These are phyloP conservation scores for Phytophthora crassamura DNA, from an alignment of 352 stramenopile species.

Conservation along the genomic window DNA sequence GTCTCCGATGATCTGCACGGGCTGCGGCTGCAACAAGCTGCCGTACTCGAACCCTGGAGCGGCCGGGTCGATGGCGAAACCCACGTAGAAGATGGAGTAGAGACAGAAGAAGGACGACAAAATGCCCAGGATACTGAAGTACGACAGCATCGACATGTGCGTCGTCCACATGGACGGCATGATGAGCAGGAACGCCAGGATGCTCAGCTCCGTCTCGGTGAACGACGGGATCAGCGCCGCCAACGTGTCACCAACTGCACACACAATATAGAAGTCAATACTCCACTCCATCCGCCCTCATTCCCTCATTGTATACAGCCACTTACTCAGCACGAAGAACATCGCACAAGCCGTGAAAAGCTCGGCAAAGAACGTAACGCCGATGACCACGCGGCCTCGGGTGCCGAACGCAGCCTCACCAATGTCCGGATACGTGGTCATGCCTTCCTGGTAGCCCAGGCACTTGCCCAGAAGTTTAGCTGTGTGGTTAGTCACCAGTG, in stretches of 20 bases:
- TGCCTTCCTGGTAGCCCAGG: slow-evolving; percentile 82
- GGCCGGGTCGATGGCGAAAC: slow-evolving; percentile 57
- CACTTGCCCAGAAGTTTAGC: slow-evolving; percentile 85
- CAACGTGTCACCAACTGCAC: slow-evolving; percentile 76
- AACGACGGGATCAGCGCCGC: slow-evolving; percentile 74
- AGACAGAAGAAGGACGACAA: slow-evolving; percentile 87
- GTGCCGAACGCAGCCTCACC: slow-evolving; percentile 84
- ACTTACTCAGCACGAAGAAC: slow-evolving; percentile 83
- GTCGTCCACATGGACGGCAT: slow-evolving; percentile 86
- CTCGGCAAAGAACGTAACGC: slow-evolving; percentile 83
- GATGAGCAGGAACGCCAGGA: slow-evolving; percentile 76
- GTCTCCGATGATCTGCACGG: slow-evolving; percentile 67
- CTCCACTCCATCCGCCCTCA: not conserved
- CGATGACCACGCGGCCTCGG: slow-evolving; percentile 71
- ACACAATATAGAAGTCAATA: slow-evolving; percentile 5
- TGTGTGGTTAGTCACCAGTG: slow-evolving; percentile 87
- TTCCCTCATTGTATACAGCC: not conserved
- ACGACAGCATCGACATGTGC: slow-evolving; percentile 83
- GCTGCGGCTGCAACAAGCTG: slow-evolving; percentile 71
- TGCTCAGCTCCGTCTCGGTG: slow-evolving; percentile 59
- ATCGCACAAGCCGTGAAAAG: slow-evolving; percentile 83
- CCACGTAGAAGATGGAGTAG: slow-evolving; percentile 79
- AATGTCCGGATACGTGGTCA: slow-evolving; percentile 87
- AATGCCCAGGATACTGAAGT: slow-evolving; percentile 86
- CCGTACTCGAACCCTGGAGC: slow-evolving; percentile 49